Evolutionary conservation across 2,329 filamentous ascomycete genomes (phyloP).

Genomic region (Aspergillus hiratsukae): DNA sequence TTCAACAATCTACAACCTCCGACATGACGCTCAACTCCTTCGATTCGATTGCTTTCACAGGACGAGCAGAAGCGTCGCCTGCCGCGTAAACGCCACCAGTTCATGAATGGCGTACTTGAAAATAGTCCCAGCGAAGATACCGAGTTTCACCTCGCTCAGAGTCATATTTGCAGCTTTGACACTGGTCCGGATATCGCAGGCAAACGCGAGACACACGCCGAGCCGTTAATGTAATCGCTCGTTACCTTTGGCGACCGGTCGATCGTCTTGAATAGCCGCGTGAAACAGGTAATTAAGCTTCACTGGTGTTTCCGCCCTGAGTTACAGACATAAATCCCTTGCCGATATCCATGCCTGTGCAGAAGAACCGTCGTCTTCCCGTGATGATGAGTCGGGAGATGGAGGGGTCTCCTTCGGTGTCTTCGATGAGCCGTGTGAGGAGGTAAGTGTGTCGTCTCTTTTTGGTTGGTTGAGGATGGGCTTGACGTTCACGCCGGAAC

Average conservation of each 20-base stretch:
- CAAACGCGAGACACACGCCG: conserved; percentile 41
- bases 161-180: conserved; percentile 18
- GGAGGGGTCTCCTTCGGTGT: conserved; percentile 17
- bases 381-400: conserved; percentile 36
- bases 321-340: conserved; percentile 19
- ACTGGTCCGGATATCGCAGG: conserved; percentile 37
- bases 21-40: conserved; percentile 17
- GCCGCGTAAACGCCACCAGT: conserved; percentile 34
- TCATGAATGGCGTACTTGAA: conserved; percentile 40
- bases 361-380: conserved; percentile 38
- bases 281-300: conserved; percentile 13
- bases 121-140: conserved; percentile 36
- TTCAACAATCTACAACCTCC: conserved; percentile 14
- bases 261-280: conserved; percentile 34
- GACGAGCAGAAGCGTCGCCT: conserved; percentile 37
- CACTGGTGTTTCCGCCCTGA: not conserved
- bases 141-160: conserved; percentile 40
- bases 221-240: conserved; percentile 41
- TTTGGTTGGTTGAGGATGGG: conserved; percentile 32
- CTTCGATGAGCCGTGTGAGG: not conserved
- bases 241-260: conserved; percentile 40
- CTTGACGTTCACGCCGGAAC: conserved; percentile 28
- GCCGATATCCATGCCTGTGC: conserved; percentile 39
- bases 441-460: conserved; percentile 40
- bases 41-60: conserved; percentile 26